Evolutionary conservation across 768 basidiomycete genomes (phyloP).

Genomic region (Tulasnella sp.): DNA sequence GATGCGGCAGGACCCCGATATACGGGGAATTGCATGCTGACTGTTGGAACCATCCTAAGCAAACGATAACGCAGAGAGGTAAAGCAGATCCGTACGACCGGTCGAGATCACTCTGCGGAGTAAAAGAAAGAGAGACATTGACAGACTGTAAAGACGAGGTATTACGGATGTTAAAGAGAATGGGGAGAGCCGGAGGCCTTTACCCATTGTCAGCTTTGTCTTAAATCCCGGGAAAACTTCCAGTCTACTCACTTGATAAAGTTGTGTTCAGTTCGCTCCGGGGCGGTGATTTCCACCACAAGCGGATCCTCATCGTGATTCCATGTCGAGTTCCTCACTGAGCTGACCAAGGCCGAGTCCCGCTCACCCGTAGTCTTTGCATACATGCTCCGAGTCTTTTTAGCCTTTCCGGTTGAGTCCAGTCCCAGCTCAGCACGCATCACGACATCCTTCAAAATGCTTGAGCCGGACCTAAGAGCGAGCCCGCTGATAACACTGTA

Average conservation of each 20-base stretch:
- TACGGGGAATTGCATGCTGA: slow-evolving; percentile 46
- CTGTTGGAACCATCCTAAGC: background rate
- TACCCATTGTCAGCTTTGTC: background rate
- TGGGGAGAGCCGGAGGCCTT: slow-evolving; percentile 45
- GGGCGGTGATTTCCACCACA: slow-evolving; percentile 37
- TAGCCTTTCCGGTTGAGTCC: slow-evolving; percentile 20
- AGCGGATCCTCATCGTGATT: slow-evolving; percentile 71
- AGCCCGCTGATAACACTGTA: slow-evolving; percentile 48
- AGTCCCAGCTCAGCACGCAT: slow-evolving; percentile 49
- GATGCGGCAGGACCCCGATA: slow-evolving; percentile 53
- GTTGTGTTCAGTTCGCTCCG: slow-evolving; percentile 39
- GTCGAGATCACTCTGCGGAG: slow-evolving; percentile 12
- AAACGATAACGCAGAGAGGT: slow-evolving; percentile 2
- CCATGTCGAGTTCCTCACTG: slow-evolving; percentile 60
- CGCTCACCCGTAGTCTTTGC: slow-evolving; percentile 78
- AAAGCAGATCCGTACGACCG: slow-evolving; percentile 17
- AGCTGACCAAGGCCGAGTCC: slow-evolving; percentile 49
- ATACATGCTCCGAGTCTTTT: slow-evolving; percentile 66
- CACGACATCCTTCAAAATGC: slow-evolving; percentile 48
- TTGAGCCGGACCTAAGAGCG: slow-evolving; percentile 57
- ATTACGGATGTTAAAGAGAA: slow-evolving; percentile 54
- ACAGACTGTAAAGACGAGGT: slow-evolving; percentile 52
- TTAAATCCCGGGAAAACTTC: background rate
- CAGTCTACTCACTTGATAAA: slow-evolving; percentile 57
- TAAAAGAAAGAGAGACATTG: slow-evolving; percentile 46